A percentile compares a stretch with the other conserved stretches of the same genome.
Conservation (phyloP, 352 stramenopile species). For the Paralagenidium karlingii region DNA sequence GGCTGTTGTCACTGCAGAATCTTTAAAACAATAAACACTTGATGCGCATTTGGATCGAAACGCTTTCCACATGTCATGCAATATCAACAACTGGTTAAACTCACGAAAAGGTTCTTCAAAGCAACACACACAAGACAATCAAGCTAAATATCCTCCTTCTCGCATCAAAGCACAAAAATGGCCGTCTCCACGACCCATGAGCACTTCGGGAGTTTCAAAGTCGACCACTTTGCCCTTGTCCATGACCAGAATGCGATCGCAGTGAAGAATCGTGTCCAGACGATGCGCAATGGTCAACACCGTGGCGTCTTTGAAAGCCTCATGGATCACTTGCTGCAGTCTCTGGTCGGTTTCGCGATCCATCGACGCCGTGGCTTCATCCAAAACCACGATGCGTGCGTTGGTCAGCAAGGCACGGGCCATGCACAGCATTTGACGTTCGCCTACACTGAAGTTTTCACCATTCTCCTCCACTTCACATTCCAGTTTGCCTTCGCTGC, state of each 20-base stretch:
- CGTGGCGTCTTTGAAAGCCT: conserved; percentile 86
- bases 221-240: conserved; percentile 84
- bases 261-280: conserved; percentile 96
- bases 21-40: no score
- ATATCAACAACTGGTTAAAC: no score
- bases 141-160: conserved; percentile 27
- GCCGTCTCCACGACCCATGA: conserved; percentile 25
- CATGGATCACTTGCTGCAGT: conserved; percentile 71
- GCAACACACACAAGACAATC: no score
- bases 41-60: no score
- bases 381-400: conserved; percentile 77
- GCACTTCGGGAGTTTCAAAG: conserved; percentile 56
- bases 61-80: no score
- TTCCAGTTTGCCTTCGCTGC: conserved; percentile 45
- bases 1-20: no score
- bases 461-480: conserved; percentile 78
- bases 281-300: conserved; percentile 95
- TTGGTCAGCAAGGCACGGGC: conserved; percentile 89
- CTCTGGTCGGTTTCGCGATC: conserved; percentile 70
- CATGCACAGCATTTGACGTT: conserved; percentile 95
- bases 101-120: no score
- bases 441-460: conserved; percentile 89
- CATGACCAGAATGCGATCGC: conserved; percentile 94
- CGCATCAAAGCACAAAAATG: conserved; percentile 24
- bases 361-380: conserved; percentile 66